Evolutionary conservation across 345 rosid species (phyloP).

Genomic region (Dipteronia dyeriana): DNA sequence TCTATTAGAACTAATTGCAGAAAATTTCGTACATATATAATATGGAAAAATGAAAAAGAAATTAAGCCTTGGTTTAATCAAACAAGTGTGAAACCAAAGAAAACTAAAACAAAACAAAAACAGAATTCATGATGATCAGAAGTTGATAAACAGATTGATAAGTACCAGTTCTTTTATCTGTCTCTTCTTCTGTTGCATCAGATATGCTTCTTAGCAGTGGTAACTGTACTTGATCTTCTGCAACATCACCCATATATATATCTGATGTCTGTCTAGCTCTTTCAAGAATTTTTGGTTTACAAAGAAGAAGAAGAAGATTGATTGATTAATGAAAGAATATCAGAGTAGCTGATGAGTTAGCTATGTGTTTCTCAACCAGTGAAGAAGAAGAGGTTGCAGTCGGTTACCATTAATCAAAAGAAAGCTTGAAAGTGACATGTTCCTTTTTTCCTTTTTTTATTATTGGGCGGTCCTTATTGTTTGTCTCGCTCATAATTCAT

Average conservation of each 20-base stretch:
- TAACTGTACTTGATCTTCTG: slow-evolving; percentile 14
- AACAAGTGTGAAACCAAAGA: background rate
- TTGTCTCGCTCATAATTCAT: too few relatives aligned
- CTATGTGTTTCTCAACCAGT: too few relatives aligned
- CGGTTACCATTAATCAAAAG: too few relatives aligned
- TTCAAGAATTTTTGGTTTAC: too few relatives aligned
- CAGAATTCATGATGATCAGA: background rate
- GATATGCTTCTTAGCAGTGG: slow-evolving; percentile 25
- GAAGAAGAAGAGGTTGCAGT: too few relatives aligned
- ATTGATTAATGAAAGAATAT: background rate
- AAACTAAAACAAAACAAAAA: background rate
- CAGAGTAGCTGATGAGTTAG: background rate
- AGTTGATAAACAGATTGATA: background rate
- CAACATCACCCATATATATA: slow-evolving; percentile 19
- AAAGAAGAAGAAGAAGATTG: background rate
- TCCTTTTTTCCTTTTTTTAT: too few relatives aligned
- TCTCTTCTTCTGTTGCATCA: slow-evolving; percentile 3
- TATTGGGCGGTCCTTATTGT: too few relatives aligned
- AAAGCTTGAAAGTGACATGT: too few relatives aligned
- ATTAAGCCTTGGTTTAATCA: background rate
- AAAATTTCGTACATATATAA: background rate
- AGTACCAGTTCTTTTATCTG: slow-evolving; percentile 41
- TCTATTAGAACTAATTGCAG: background rate
- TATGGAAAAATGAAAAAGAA: background rate
- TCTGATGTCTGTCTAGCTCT: background rate